Percentiles rank a stretch among this genome's conserved stretches.
These are phyloP conservation scores for Papiliotrema laurentii DNA, from an alignment of 1,284 basidiomycete genomes.

Conservation along the genomic window DNA sequence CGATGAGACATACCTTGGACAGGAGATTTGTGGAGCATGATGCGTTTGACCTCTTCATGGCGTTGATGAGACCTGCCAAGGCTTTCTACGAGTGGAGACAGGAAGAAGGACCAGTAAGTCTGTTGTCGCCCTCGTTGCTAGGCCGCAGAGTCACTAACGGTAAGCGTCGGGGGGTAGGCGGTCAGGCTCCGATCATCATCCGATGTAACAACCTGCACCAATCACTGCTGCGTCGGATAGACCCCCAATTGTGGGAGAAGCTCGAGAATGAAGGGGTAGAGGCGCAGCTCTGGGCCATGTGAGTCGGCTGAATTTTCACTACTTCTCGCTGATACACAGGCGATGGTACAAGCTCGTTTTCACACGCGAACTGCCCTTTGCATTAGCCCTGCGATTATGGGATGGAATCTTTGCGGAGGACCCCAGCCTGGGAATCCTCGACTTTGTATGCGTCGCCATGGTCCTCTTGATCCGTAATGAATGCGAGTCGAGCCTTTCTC, in stretches of 20 bases:
- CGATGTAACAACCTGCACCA: slow-evolving; percentile 74
- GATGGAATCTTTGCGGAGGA: slow-evolving; percentile 85
- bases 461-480: slow-evolving; percentile 82
- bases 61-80: slow-evolving; percentile 69
- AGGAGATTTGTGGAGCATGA: slow-evolving; percentile 54
- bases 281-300: slow-evolving; percentile 93
- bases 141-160: background rate
- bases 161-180: slow-evolving; percentile 22
- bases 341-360: slow-evolving; percentile 88
- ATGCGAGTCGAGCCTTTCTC: slow-evolving; percentile 52
- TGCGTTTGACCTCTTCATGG: slow-evolving; percentile 71
- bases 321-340: slow-evolving; percentile 48
- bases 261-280: slow-evolving; percentile 77
- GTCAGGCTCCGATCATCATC: slow-evolving; percentile 68
- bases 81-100: slow-evolving; percentile 86
- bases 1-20: slow-evolving; percentile 38
- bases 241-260: slow-evolving; percentile 71
- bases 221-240: slow-evolving; percentile 65
- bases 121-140: background rate
- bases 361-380: slow-evolving; percentile 71
- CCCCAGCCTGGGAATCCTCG: slow-evolving; percentile 61
- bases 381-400: slow-evolving; percentile 76
- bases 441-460: slow-evolving; percentile 87
- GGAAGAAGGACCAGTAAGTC: slow-evolving; percentile 41
- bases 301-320: slow-evolving; percentile 35